Evolutionary conservation across 2,329 filamentous ascomycete genomes (phyloP), one percentile per base, ranked within the genome.

Genomic region (Xylariales sp.): DNA sequence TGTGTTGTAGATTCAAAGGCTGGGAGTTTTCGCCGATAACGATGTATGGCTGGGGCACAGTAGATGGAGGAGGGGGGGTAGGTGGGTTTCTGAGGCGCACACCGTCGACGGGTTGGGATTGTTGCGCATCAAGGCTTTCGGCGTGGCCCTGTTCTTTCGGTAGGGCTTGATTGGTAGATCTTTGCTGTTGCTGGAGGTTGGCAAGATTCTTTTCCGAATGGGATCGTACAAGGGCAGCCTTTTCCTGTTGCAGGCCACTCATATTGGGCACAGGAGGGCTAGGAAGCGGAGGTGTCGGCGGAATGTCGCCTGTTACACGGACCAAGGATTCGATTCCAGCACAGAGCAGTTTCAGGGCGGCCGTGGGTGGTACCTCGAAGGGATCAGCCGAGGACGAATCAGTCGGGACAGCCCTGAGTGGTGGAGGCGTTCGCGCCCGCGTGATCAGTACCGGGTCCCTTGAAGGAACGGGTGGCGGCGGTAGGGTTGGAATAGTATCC

Each of bases 281-380:
- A 61, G 85, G 85, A 1, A 90, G 86, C 5, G 91, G 91, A 63
- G 91, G 92, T n/a, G 91, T 96, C 16, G 91, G 91, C 28, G 92
- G 93, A 12, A 96, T 84, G 75, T 97, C 93, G 76, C 92, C 91
- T 1, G 91, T 93, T 66, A 90, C 84, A 70, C 87, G 86, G 34
- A 93, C 90, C 59, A 96, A 84, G 3, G 88, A 85, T 74, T 94
- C 91, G 68, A 94, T 83, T 65, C 88, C 88, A 46, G 88, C 85
- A 72, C 90, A 90, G n/a, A 98, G 86, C 70, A 97, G 83, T 75
- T 91, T 92, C 75, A 98, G 86, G 5, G 94, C 94, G 1, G 89
- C 89, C 59, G 90, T 84, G 3, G 93, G 89, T 0, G 89, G 83
- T 67, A 97, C 85, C 59, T 87, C 87, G 80, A 92, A 92, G 69